Percentiles rank a stretch among this genome's conserved stretches.
phyloP scores from a whole-genome alignment of 169 alveolate genomes.

The Plasmodium coatneyi region DNA sequence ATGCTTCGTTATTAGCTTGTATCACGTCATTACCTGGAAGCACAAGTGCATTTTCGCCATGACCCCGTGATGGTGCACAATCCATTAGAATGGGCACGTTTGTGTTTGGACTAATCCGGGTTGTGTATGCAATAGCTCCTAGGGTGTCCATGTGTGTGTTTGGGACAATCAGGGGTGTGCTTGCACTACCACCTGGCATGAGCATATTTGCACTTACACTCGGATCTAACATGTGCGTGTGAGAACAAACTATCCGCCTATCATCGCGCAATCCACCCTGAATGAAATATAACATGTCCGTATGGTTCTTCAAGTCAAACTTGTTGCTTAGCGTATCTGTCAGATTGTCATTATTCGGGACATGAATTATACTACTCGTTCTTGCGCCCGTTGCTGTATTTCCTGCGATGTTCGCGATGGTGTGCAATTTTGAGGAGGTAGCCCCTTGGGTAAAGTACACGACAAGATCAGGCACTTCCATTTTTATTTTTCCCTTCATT shows the following conservation, averaged over 20 bases:
- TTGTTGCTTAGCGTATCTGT: neutral
- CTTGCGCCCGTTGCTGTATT: neutral
- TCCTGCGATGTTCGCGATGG: neutral
- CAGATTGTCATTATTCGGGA: neutral
- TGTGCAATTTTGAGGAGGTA: neutral
- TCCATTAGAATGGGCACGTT: neutral
- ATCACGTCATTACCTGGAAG: neutral
- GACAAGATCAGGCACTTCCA: neutral
- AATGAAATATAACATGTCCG: neutral
- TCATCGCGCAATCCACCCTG: neutral
- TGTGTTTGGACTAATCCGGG: neutral
- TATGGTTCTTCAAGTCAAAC: neutral
- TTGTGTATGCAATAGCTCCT: neutral
- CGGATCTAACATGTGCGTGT: neutral
- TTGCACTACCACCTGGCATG: neutral
- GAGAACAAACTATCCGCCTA: neutral
- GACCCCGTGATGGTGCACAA: neutral
- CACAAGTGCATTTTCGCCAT: neutral
- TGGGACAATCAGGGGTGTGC: neutral
- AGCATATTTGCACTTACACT: neutral
- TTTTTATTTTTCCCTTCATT: neutral
- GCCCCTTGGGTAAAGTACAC: neutral
- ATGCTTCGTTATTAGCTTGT: neutral
- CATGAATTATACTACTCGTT: neutral
- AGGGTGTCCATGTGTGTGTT: neutral